Percentiles rank a stretch among this genome's conserved stretches.
Conservation (phyloP, 371 early-diverging fungal species). For the Lichtheimia hyalospora region DNA sequence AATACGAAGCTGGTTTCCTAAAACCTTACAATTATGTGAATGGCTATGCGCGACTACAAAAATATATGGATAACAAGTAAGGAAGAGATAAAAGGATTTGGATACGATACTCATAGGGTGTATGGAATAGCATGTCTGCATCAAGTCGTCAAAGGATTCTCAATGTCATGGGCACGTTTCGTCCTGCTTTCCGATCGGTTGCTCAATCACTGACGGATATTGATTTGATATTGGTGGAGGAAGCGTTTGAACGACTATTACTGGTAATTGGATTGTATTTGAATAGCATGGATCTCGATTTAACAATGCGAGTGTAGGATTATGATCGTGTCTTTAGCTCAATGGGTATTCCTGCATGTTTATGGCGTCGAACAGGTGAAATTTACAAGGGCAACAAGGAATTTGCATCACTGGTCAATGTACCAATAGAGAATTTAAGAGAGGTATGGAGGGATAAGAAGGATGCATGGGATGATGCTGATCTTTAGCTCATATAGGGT, state of each 20-base stretch:
- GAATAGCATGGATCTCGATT: too few relatives aligned
- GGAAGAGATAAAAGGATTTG: constrained; percentile 5
- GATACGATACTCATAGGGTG: too few relatives aligned
- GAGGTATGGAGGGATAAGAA: constrained; percentile 39
- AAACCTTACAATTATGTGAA: constrained; percentile 93
- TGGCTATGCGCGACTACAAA: constrained; percentile 85
- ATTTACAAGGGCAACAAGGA: constrained; percentile 93
- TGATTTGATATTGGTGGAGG: constrained; percentile 90
- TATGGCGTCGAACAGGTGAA: constrained; percentile 95
- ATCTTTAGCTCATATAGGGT: constrained; percentile 41
- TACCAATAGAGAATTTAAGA: constrained; percentile 71
- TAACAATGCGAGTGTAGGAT: too few relatives aligned
- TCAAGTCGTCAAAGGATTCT: constrained; percentile 75
- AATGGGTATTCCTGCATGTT: constrained; percentile 93
- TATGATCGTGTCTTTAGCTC: constrained; percentile 91
- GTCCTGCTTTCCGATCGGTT: constrained; percentile 81
- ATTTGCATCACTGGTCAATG: constrained; percentile 86
- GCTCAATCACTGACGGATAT: constrained; percentile 90
- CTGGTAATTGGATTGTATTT: constrained; percentile 45
- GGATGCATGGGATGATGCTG: not conserved
- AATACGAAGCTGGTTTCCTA: constrained; percentile 89
- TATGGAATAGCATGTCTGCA: constrained; percentile 61
- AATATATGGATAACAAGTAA: constrained; percentile 86
- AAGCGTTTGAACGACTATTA: constrained; percentile 89
- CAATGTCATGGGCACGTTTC: constrained; percentile 83